Evolutionary conservation across 768 basidiomycete genomes (phyloP), one percentile per base, ranked within the genome.

Genomic region (Pisolithus tinctorius): DNA sequence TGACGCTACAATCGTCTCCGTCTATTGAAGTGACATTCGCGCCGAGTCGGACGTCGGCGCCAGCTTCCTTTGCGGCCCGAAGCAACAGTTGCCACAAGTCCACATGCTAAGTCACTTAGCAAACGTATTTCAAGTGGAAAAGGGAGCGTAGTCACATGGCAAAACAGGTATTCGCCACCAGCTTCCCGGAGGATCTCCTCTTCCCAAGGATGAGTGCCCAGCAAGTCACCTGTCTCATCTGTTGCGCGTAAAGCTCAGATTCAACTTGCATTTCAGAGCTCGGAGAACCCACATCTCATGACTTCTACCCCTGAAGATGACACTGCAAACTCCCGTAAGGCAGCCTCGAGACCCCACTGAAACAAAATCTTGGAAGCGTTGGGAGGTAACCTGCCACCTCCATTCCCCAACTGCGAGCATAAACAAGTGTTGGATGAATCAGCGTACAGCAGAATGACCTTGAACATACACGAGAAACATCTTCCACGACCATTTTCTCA

Each of bases 341-440:
- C 60, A 16, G 76, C 71, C 23, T 67, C 72, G 2, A 80, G 69
- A 13, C 77, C 81, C 82, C 82, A 84, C 52, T 76, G 70, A 49
- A 72, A 71, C 25, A 83, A 63, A 4, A 83, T 65, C 47, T 74
- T 74, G 30, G 80, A 79, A 66, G 82, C 74, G 51, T 83, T 83
- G 13, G 82, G 81, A 39, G 80, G 78, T 6, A 81, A 68, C 27
- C 76, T 72, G 44, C 77, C 60, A 20, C 77, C 78, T 43, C 67
- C 71, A 20, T 53, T 62, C 20, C 64, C 63, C 26, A 58, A 57
- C 73, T 75, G 42, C 29, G 42, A 45, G 0, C 20, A 20, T 20
- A 20, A 8, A 41, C 49, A n/a, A 20, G 23, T 60, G 9, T 2
- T 4, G 5, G 23, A 34, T 5, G n/a, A 8, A 7, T 11, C 10